These are phyloP conservation scores for Candida chauliodis DNA, from an alignment of 805 yeast genomes.

Conservation along the genomic window DNA sequence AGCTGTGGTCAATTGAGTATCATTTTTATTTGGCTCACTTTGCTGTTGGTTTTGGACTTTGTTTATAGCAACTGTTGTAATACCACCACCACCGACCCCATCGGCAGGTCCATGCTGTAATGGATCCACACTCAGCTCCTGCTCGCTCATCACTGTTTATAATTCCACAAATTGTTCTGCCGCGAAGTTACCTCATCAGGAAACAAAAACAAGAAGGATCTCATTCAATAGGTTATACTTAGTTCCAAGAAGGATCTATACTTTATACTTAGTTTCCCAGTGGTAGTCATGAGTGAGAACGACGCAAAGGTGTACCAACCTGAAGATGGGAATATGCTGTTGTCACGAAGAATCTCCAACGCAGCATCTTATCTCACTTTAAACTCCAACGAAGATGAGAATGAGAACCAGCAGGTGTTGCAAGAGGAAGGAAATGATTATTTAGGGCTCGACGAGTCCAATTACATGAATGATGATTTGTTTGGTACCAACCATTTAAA, in stretches of 20 bases:
- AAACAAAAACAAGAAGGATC: too few relatives aligned
- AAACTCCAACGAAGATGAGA: neutral
- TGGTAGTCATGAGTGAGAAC: neutral
- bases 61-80: neutral
- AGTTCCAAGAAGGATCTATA: too few relatives aligned
- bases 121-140: slow-evolving; percentile 13
- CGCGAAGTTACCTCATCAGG: slow-evolving; percentile 1
- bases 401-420: neutral
- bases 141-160: slow-evolving; percentile 6
- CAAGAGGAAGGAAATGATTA: slow-evolving; percentile 8
- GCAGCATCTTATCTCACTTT: slow-evolving; percentile 12
- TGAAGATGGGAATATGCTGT: neutral
- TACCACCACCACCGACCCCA: slow-evolving; percentile 1
- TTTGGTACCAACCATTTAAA: slow-evolving; percentile 13
- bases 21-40: neutral
- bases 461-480: slow-evolving; percentile 10
- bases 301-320: neutral
- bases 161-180: too few relatives aligned
- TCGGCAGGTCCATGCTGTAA: slow-evolving; percentile 3
- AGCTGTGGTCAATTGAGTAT: slow-evolving; percentile 3
- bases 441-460: slow-evolving; percentile 6
- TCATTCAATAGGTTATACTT: too few relatives aligned
- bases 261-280: neutral
- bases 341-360: slow-evolving; percentile 15
- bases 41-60: neutral